Evolutionary conservation across 495 filamentous ascomycete genomes (phyloP).

Genomic region (Astrothelium macrocarpum): DNA sequence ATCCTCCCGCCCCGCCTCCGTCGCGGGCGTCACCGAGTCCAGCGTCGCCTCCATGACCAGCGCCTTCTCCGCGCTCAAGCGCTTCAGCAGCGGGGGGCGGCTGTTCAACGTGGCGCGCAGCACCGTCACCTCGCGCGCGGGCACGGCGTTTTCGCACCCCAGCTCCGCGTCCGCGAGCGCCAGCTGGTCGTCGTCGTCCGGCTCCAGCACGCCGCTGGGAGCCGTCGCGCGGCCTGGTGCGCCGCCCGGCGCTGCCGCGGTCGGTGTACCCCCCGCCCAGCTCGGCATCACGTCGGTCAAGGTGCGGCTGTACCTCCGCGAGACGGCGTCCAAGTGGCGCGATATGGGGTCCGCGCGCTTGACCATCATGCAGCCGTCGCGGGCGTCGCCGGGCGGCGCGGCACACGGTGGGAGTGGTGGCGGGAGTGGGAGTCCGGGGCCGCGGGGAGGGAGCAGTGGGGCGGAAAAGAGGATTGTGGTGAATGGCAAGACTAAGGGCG

Average conservation of each 20-base stretch:
- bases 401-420: slow-evolving; percentile 4
- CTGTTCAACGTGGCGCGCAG: slow-evolving; percentile 69
- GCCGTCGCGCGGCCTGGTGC: no score
- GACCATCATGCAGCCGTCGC: slow-evolving; percentile 63
- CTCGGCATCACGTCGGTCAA: slow-evolving; percentile 67
- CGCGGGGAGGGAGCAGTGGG: slow-evolving; percentile 22
- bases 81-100: slow-evolving; percentile 54
- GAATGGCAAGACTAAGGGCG: slow-evolving; percentile 52
- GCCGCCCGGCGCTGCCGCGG: slow-evolving; percentile 15
- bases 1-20: slow-evolving; percentile 40
- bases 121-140: slow-evolving; percentile 48
- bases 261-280: slow-evolving; percentile 20
- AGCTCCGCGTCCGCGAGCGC: no score
- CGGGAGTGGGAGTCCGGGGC: slow-evolving; percentile 20
- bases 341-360: slow-evolving; percentile 79
- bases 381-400: slow-evolving; percentile 36
- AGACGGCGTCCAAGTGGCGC: slow-evolving; percentile 71
- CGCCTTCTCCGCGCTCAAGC: slow-evolving; percentile 63
- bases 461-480: slow-evolving; percentile 78
- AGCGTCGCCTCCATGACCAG: slow-evolving; percentile 53
- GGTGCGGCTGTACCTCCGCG: slow-evolving; percentile 70
- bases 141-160: no score
- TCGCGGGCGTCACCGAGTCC: slow-evolving; percentile 36
- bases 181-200: slow-evolving; percentile 34
- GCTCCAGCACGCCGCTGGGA: slow-evolving; percentile 48